Conservation (phyloP, 192 early-diverging fungal species). For the Dispira simplex region DNA sequence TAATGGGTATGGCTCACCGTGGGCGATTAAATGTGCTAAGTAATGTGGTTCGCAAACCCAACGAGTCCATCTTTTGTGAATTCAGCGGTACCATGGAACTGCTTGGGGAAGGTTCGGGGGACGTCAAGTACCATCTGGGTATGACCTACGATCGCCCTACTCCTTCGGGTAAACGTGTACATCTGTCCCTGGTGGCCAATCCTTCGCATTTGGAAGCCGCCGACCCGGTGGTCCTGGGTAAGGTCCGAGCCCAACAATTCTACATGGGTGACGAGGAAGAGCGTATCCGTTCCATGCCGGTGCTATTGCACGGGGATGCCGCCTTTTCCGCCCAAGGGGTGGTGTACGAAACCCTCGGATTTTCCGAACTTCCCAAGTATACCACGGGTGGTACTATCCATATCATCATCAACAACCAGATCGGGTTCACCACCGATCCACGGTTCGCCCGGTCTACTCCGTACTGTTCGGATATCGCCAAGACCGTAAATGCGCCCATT, state of each 20-base stretch:
- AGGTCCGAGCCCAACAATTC: slow-evolving; percentile 90
- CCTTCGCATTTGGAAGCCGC: slow-evolving; percentile 98
- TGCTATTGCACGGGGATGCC: slow-evolving; percentile 96
- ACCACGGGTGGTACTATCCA: slow-evolving; percentile 94
- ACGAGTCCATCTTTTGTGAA: slow-evolving; percentile 97
- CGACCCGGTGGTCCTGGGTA: slow-evolving; percentile 96
- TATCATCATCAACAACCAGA: slow-evolving; percentile 97
- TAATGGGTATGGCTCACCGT: slow-evolving; percentile 99
- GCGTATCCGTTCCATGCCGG: slow-evolving; percentile 71
- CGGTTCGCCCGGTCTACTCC: slow-evolving; percentile 86
- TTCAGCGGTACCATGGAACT: slow-evolving; percentile 80
- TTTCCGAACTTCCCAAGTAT: slow-evolving; percentile 89
- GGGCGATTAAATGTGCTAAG: slow-evolving; percentile 96
- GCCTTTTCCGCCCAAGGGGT: slow-evolving; percentile 97
- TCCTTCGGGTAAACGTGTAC: slow-evolving; percentile 91
- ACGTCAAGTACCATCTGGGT: slow-evolving; percentile 87
- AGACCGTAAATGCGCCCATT: slow-evolving; percentile 91
- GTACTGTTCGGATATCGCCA: slow-evolving; percentile 96
- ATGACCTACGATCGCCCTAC: slow-evolving; percentile 96
- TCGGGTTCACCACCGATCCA: slow-evolving; percentile 98
- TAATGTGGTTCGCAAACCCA: slow-evolving; percentile 98
- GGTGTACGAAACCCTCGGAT: slow-evolving; percentile 93
- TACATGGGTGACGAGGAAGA: slow-evolving; percentile 77
- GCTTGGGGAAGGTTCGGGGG: slow-evolving; percentile 89
- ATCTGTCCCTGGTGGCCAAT: slow-evolving; percentile 94